Conservation (phyloP, 306 rosid genomes). For the Bauhinia variegata region DNA sequence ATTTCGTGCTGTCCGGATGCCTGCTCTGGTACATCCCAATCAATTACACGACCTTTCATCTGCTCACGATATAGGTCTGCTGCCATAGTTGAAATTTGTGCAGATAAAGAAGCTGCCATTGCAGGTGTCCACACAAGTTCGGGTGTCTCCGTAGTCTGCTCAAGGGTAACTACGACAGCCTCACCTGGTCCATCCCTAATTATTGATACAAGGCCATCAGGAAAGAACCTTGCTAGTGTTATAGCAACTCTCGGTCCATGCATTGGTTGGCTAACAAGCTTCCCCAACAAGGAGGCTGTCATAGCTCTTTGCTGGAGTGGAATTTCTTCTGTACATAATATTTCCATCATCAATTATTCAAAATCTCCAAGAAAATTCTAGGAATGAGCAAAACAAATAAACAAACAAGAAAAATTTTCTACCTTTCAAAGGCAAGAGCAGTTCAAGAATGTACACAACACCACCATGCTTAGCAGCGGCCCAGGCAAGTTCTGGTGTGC, state of each 20-base stretch:
- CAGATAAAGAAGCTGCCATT: constrained; percentile 97
- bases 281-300: constrained; percentile 95
- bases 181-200: constrained; percentile 99
- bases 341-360: constrained; percentile 30
- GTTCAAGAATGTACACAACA: constrained; percentile 91
- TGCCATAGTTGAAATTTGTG: constrained; percentile 93
- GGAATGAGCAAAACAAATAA: constrained; percentile 14
- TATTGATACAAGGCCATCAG: constrained; percentile 93
- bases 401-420: constrained; percentile 32
- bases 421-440: constrained; percentile 96
- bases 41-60: constrained; percentile 94
- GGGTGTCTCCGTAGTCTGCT: constrained; percentile 95
- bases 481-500: constrained; percentile 96
- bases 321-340: constrained; percentile 71
- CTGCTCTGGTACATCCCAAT: constrained; percentile 99
- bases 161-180: constrained; percentile 87
- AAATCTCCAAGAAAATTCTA: constrained; percentile 20
- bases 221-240: constrained; percentile 92
- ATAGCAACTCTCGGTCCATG: constrained; percentile 98
- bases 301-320: constrained; percentile 96
- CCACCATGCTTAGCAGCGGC: constrained; percentile 99
- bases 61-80: constrained; percentile 84
- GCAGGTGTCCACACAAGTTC: constrained; percentile 99
- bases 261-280: constrained; percentile 97
- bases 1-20: constrained; percentile 97